Percentiles rank a stretch among this genome's conserved stretches.
phyloP scores from a whole-genome alignment of 192 early-diverging fungal species.

The Diversispora epigaea region DNA sequence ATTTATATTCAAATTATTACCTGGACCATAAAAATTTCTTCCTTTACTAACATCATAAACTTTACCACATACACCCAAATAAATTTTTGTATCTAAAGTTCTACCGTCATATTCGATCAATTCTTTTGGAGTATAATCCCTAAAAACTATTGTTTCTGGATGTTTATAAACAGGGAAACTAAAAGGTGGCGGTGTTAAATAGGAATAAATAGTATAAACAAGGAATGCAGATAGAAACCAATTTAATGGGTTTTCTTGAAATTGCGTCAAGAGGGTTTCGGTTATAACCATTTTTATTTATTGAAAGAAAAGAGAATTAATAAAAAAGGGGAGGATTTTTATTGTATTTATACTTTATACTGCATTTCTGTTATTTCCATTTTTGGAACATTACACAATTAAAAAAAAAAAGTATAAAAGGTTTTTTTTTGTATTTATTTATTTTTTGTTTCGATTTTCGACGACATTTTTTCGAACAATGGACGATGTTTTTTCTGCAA shows the following conservation, averaged over 20 bases:
- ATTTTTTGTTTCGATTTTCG: too few species aligned
- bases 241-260: constrained; percentile 62
- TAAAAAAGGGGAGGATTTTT: too few species aligned
- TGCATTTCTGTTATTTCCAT: too few species aligned
- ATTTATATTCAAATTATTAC: constrained; percentile 34
- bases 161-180: constrained; percentile 38
- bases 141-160: constrained; percentile 61
- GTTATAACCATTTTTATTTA: too few species aligned
- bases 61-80: constrained; percentile 78
- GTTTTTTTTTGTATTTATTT: too few species aligned
- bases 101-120: constrained; percentile 72
- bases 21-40: constrained; percentile 88
- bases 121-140: constrained; percentile 77
- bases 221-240: constrained; percentile 64
- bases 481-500: too few species aligned
- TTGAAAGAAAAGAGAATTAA: too few species aligned
- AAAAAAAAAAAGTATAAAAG: too few species aligned
- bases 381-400: too few species aligned
- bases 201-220: constrained; percentile 55
- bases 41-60: constrained; percentile 89
- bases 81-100: constrained; percentile 61
- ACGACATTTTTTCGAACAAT: too few species aligned
- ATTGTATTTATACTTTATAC: too few species aligned
- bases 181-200: constrained; percentile 38
- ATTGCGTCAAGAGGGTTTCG: constrained; percentile 5